Conservation (phyloP, 1,284 basidiomycete genomes). For the Macrocystidia cucumis region DNA sequence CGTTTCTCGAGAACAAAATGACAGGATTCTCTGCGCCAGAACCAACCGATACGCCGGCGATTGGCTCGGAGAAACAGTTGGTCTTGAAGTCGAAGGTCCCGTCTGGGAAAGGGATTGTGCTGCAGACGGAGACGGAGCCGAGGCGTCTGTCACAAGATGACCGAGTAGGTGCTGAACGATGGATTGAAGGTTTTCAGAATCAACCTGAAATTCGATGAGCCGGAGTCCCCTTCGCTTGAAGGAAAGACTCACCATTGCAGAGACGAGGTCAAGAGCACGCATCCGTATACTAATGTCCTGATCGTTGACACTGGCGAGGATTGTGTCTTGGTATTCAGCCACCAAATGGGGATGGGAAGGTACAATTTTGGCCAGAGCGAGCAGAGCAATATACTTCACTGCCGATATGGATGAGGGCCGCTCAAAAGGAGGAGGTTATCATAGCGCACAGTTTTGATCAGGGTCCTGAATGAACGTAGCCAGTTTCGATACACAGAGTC, state of each 20-base stretch:
- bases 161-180: conserved; percentile 85
- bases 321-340: conserved; percentile 88
- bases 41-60: conserved; percentile 80
- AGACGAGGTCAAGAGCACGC: conserved; percentile 89
- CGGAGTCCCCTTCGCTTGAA: too few species aligned
- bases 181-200: conserved; percentile 76
- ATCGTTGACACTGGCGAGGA: conserved; percentile 86
- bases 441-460: conserved; percentile 81
- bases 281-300: conserved; percentile 94
- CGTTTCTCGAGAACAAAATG: conserved; percentile 74
- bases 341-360: conserved; percentile 89
- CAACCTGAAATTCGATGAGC: conserved; percentile 56
- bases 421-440: not conserved
- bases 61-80: conserved; percentile 44
- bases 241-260: conserved; percentile 70
- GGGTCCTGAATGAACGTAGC: conserved; percentile 87
- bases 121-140: conserved; percentile 39
- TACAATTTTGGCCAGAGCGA: conserved; percentile 94
- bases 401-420: conserved; percentile 7
- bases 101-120: conserved; percentile 51
- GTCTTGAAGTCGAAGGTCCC: conserved; percentile 28
- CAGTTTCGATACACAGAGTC: conserved; percentile 89
- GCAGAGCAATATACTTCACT: conserved; percentile 96
- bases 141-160: conserved; percentile 71
- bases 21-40: conserved; percentile 76